Evolutionary conservation across 2,329 filamentous ascomycete genomes (phyloP), one percentile per base, ranked within the genome.

Genomic region (Knufia fluminis): DNA sequence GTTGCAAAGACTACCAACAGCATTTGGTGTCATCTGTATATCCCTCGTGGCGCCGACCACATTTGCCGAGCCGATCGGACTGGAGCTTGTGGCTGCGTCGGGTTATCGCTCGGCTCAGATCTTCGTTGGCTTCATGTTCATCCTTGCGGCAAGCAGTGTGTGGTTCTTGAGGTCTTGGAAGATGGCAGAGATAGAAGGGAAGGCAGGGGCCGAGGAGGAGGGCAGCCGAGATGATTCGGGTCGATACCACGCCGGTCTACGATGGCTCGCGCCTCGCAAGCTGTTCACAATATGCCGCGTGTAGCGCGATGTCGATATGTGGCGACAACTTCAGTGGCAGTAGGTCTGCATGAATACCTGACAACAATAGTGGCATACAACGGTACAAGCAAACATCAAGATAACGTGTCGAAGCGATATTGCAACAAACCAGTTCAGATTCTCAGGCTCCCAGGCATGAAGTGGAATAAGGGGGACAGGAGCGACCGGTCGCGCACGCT

Each of bases 81-180:
- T 58, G 24, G 46, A 51, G 17, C 42, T 58, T 33, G 50, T 50
- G 14, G 41, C 48, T 10, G 49, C 52, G n/a, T 53, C 56, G 14
- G 54, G 54, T 7, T 58, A 56, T 32, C 52, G 51, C 16, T 51
- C 41, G 24, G 24, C 54, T 22, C 52, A 58, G 46, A 50, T 58
- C 19, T 56, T 56, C 22, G 51, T 56, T 20, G 56, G 56, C 10
- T 53, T 46, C 20, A 52, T 56, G 52, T 58, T 52, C 20, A 33
- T 58, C 6, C 43, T 51, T 14, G 54, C 48, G 12, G 52, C 52
- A 9, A 40, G 44, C 8, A 54, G 53, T 32, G 52, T 50, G 8
- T 55, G 40, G 54, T 26, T 53, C 2, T 40, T 58, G 46, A 40
- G 56, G 26, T 53, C 54, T 16, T 58, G 56, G 56, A 55, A 57